Evolutionary conservation across 805 yeast genomes (phyloP).

Genomic region (Kodamaea restingae): DNA sequence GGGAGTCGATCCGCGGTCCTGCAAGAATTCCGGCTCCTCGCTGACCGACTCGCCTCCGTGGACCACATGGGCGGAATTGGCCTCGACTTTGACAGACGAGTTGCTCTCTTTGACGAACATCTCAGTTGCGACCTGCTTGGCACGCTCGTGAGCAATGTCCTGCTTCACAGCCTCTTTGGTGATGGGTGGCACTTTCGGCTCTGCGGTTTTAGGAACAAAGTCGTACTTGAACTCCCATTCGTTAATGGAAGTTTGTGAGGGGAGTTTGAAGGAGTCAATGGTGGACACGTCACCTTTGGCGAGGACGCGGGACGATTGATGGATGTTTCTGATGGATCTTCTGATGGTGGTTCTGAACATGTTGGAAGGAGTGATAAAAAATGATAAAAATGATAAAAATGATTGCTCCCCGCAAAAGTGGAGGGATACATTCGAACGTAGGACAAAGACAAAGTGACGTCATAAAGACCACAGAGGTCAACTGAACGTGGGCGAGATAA

Average conservation of each 20-base stretch:
- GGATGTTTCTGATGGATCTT: constrained; percentile 2
- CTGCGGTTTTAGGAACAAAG: constrained; percentile 37
- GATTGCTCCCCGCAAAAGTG: constrained; percentile 1
- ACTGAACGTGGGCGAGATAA: no score
- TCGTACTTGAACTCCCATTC: constrained; percentile 50
- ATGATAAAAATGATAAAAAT: background rate
- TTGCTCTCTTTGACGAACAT: constrained; percentile 30
- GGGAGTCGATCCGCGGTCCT: constrained; percentile 36
- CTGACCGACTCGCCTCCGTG: constrained; percentile 41
- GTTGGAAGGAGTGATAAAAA: background rate
- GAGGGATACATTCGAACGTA: no score
- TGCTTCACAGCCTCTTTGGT: constrained; percentile 47
- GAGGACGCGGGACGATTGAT: background rate
- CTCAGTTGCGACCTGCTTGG: constrained; percentile 35
- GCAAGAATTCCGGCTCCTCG: constrained; percentile 36
- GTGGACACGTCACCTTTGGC: constrained; percentile 56
- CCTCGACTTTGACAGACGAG: constrained; percentile 41
- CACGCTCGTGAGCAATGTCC: constrained; percentile 43
- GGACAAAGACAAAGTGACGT: no score
- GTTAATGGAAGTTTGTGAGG: constrained; percentile 42
- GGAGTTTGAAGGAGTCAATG: constrained; percentile 53
- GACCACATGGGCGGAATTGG: constrained; percentile 37
- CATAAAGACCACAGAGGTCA: no score
- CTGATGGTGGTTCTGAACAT: constrained; percentile 5
- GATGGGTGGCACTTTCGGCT: constrained; percentile 43